These are phyloP conservation scores for Entomophthora muscae DNA, from an alignment of 371 early-diverging fungal species.

Conservation along the genomic window DNA sequence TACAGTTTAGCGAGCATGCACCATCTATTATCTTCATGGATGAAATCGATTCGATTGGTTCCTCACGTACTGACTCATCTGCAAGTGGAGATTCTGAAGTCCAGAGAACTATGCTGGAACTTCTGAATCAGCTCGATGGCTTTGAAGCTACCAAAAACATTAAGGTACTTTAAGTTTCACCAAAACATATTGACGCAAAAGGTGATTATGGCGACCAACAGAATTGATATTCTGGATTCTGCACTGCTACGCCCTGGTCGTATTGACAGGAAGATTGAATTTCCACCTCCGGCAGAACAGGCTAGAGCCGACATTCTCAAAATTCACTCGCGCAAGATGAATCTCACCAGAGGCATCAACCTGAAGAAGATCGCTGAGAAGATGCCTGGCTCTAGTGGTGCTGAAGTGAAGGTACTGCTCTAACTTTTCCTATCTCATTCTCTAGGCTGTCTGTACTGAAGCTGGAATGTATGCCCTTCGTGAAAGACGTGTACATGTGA, in stretches of 20 bases:
- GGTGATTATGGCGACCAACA: slow-evolving; percentile 99
- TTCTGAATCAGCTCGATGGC: slow-evolving; percentile 98
- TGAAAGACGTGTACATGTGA: slow-evolving; percentile 95
- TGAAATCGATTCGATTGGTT: slow-evolving; percentile 99
- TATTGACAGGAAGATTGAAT: slow-evolving; percentile 99
- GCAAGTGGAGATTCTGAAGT: slow-evolving; percentile 95
- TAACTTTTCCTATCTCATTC: neutral
- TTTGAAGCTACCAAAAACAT: slow-evolving; percentile 98
- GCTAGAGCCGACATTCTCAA: slow-evolving; percentile 97
- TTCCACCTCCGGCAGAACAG: slow-evolving; percentile 95
- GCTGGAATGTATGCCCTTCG: slow-evolving; percentile 99
- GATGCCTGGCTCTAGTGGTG: slow-evolving; percentile 93
- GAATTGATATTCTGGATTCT: slow-evolving; percentile 96
- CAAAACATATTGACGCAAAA: slow-evolving; percentile 8
- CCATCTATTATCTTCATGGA: slow-evolving; percentile 99
- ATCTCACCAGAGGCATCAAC: slow-evolving; percentile 95
- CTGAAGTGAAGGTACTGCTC: slow-evolving; percentile 72
- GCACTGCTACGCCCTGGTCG: slow-evolving; percentile 96
- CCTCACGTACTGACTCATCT: slow-evolving; percentile 71
- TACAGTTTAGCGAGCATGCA: slow-evolving; percentile 56
- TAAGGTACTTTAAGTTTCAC: slow-evolving; percentile 32
- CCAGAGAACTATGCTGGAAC: slow-evolving; percentile 99
- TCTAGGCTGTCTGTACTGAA: slow-evolving; percentile 96
- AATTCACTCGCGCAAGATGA: slow-evolving; percentile 99
- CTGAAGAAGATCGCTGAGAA: slow-evolving; percentile 90